phyloP scores from a whole-genome alignment of 1,284 basidiomycete genomes.

The Agroathelia rolfsii region DNA sequence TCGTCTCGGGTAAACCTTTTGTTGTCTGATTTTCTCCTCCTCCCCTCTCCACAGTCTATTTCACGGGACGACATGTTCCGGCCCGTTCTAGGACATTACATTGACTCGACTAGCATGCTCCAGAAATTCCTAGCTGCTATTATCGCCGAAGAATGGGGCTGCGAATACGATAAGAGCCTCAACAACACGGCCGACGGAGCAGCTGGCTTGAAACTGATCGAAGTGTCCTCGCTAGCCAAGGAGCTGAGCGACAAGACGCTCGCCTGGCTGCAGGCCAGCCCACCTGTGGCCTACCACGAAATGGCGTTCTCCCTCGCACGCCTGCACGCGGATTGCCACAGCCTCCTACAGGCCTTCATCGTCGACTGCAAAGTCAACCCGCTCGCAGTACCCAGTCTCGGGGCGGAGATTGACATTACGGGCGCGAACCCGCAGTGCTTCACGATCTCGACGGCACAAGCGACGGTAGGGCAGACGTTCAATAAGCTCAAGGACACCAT shows the following conservation, averaged over 20 bases:
- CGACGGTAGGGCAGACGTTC: constrained; percentile 66
- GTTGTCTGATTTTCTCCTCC: constrained; percentile 8
- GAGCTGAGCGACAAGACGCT: constrained; percentile 62
- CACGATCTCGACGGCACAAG: constrained; percentile 72
- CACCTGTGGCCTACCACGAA: constrained; percentile 84
- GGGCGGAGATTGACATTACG: constrained; percentile 69
- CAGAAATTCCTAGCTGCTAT: constrained; percentile 82
- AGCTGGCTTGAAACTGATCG: constrained; percentile 46
- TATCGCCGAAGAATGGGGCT: constrained; percentile 90
- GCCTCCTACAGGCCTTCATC: constrained; percentile 73
- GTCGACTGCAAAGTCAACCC: constrained; percentile 80
- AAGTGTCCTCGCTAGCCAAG: constrained; percentile 49
- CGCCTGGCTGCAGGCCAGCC: constrained; percentile 61
- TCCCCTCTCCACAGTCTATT: constrained; percentile 21
- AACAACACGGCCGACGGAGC: constrained; percentile 18
- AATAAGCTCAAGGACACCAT: constrained; percentile 65
- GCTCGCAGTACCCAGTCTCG: constrained; percentile 73
- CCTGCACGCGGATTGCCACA: constrained; percentile 74
- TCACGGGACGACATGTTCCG: constrained; percentile 53
- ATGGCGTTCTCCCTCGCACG: constrained; percentile 78
- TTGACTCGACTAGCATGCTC: constrained; percentile 84
- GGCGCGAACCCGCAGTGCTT: constrained; percentile 61
- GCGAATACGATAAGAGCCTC: constrained; percentile 31
- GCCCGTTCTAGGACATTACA: constrained; percentile 66
- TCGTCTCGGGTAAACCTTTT: background rate